phyloP scores from a whole-genome alignment of 768 basidiomycete species.

The Russula virescens region DNA sequence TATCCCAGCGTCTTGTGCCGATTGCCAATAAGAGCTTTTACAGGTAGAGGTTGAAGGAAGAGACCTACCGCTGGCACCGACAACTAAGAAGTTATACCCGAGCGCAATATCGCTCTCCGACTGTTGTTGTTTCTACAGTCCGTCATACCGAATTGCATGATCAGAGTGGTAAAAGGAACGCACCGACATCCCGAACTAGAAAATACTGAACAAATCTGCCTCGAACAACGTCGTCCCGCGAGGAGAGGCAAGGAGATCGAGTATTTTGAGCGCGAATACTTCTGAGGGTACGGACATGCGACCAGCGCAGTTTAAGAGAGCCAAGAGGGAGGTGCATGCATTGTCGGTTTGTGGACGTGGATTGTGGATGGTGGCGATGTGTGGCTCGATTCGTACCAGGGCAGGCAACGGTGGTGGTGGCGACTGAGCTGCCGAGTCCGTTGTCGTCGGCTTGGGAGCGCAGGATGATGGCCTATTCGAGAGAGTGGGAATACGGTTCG shows the following conservation, averaged over 20 bases:
- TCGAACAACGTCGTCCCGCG: neutral
- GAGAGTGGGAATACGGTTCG: too few species aligned
- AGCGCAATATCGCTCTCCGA: neutral
- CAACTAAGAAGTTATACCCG: slow-evolving; percentile 12
- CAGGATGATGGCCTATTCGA: too few species aligned
- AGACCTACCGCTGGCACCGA: slow-evolving; percentile 1
- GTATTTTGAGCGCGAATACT: neutral
- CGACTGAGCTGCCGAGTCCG: neutral
- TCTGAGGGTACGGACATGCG: neutral
- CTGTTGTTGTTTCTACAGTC: neutral
- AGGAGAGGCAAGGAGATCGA: neutral
- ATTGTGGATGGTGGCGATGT: neutral
- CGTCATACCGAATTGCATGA: neutral
- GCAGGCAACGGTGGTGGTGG: neutral
- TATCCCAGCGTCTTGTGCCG: slow-evolving; percentile 4
- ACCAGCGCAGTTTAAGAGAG: neutral
- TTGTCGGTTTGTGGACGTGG: neutral
- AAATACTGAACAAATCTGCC: neutral
- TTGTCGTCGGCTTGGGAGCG: too few species aligned
- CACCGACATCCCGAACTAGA: slow-evolving; percentile 8
- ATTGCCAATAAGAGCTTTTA: neutral
- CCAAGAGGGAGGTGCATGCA: neutral
- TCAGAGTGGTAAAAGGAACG: neutral
- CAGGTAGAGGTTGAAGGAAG: neutral
- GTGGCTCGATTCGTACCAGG: neutral